Evolutionary conservation across 352 stramenopile genomes (phyloP), one percentile per base, ranked within the genome.

Genomic region (Globisporangium takayamanum): DNA sequence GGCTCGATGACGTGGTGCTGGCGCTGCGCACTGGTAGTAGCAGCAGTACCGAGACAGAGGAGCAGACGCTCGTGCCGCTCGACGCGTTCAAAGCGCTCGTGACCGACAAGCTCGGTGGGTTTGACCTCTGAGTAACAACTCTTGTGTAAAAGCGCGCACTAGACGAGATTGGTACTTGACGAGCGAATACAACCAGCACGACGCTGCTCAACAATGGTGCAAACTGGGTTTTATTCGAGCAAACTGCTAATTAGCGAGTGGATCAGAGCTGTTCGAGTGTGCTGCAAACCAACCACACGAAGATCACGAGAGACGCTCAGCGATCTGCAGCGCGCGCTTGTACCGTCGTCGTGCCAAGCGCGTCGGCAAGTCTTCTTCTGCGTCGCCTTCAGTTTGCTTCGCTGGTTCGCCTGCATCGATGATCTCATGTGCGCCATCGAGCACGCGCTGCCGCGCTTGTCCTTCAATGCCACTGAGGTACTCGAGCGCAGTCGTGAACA

Each of bases 251-350:
- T 33, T 33, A 20, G 18, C 41, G 10, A 47, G 11, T 39, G 33
- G 33, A 5, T 33, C 28, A 33, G 33, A 5, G 33, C 33, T 39
- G 5, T 10, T 39, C 33, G 10, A 12, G 7, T 39, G 7, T 39
- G 33, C 33, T 39, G 33, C 33, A 39, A 8, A 36, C 6, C 33
- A 12, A 39, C 33, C 22, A 12, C 5, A 12, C 33, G 33, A 1
- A 14, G 33, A 28, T 49, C 50, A 55, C 33, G n/a, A 26, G 15
- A 93, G 62, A 22, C 85, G 63, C 59, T 93, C 80, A 0, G 84
- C 80, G 41, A 93, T 65, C 63, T 93, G 84, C 28, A 91, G 57
- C 20, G 84, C 84, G 53, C 84, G 79, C 66, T 93, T 93, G 76
- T 87, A 89, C 62, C 80, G 79, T 62, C 84, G 70, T 20, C 81